phyloP scores from a whole-genome alignment of 257 asterid species.

The Solanum infundibuliforme region DNA sequence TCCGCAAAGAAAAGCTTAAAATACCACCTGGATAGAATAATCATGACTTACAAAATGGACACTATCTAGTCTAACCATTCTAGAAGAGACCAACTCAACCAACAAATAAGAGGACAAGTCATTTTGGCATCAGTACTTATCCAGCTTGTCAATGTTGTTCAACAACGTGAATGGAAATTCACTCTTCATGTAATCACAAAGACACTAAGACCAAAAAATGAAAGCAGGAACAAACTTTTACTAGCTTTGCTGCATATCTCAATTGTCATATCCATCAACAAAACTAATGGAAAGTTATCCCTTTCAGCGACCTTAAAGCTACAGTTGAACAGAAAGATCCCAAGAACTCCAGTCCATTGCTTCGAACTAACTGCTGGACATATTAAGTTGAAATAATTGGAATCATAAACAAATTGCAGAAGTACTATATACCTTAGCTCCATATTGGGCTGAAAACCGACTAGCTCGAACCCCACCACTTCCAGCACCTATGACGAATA shows the following conservation, averaged over 20 bases:
- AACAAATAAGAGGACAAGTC: background rate
- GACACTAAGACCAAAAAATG: background rate
- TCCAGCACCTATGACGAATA: constrained; percentile 95
- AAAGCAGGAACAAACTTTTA: background rate
- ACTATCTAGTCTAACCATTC: background rate
- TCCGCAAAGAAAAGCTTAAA: background rate
- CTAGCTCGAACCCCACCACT: constrained; percentile 98
- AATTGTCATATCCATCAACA: background rate
- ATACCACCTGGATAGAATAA: background rate
- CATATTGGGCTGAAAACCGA: constrained; percentile 80
- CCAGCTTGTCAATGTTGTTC: background rate
- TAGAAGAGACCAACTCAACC: background rate
- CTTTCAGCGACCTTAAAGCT: background rate
- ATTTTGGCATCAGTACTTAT: background rate
- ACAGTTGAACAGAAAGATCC: background rate
- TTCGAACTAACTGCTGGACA: background rate
- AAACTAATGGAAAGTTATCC: background rate
- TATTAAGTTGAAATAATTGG: background rate
- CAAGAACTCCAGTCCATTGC: background rate
- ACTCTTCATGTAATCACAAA: background rate
- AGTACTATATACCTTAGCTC: constrained; percentile 66
- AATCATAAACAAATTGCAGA: background rate
- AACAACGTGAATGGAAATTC: background rate
- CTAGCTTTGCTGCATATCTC: background rate
- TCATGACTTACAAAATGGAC: background rate